Evolutionary conservation across 2,329 filamentous ascomycete genomes (phyloP), one percentile per base, ranked within the genome.

Genomic region (Trichoderma polysporum): DNA sequence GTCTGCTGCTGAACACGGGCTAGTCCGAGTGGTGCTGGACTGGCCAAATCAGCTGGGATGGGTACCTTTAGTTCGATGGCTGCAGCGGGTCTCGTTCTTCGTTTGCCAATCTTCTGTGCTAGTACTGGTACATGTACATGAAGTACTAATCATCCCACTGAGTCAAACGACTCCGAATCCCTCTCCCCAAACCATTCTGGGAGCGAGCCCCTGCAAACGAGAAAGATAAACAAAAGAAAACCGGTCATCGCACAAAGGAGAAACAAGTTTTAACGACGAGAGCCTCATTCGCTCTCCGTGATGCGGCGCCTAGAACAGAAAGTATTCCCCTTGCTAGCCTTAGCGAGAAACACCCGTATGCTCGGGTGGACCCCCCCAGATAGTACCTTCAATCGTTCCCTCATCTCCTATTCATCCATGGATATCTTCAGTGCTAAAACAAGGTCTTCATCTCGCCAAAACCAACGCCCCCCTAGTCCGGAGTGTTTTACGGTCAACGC

Each of bases 281-380:
- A 59, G 37, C 37, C 60, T 39, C 45, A 22, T 17, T 31, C 57
- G 39, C 52, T 54, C 33, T 33, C 31, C 52, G 33, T 27, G 57
- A 60, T 33, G 57, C 33, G 31, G 47, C 31, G 19, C 19, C 19
- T 39, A 29, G 17, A 25, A 15, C 31, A 29, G 22, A n/a, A 33
- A 10, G 10, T 29, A 13, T 53, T 41, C 37, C 47, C 50, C 60
- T 35, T 27, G 29, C n/a, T 7, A 25, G 27, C 10, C 22, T 64
- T 35, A 64, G 60, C 60, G 60, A 64, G 50, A 64, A 56, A 47
- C 58, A 50, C 47, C 50, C 60, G 29, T 56, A 35, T 50, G 5
- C 47, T 29, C n/a, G 22, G 6, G 45, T 59, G 56, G 56, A 29
- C 27, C 56, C 15, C 33, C 9, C n/a, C 10, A 22, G 41, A 45